Conservation (phyloP, 1,284 basidiomycete species). For the Sphagnurus paluster region DNA sequence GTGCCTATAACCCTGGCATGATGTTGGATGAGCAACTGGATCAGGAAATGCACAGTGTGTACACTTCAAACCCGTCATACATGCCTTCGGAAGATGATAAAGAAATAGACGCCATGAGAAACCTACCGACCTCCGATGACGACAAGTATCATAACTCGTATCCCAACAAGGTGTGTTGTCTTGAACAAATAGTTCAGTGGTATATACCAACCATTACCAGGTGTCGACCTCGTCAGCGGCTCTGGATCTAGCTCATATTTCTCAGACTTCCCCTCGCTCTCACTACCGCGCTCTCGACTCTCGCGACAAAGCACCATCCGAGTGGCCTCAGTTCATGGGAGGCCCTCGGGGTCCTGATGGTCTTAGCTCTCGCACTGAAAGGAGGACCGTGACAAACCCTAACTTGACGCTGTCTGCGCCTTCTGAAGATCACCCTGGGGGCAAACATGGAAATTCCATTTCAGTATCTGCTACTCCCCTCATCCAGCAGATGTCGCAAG, state of each 20-base stretch:
- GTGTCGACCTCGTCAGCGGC: conserved; percentile 91
- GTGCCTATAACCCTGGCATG: conserved; percentile 77
- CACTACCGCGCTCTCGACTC: conserved; percentile 61
- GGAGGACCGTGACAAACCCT: conserved; percentile 74
- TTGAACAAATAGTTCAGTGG: no score
- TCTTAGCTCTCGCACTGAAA: conserved; percentile 52
- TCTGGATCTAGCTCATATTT: conserved; percentile 87
- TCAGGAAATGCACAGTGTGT: conserved; percentile 87
- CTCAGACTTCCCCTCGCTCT: conserved; percentile 74
- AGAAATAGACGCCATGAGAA: conserved; percentile 76
- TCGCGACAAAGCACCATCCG: conserved; percentile 80
- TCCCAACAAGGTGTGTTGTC: conserved; percentile 75
- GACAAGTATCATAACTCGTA: conserved; percentile 75
- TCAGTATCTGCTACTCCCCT: conserved; percentile 66
- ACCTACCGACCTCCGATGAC: conserved; percentile 89
- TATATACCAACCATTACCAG: no score
- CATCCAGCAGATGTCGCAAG: conserved; percentile 61
- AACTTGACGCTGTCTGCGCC: conserved; percentile 58
- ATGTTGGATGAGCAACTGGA: conserved; percentile 89
- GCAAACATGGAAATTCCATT: conserved; percentile 45
- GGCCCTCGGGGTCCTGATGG: conserved; percentile 59
- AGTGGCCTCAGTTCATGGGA: conserved; percentile 90
- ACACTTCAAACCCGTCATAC: neutral
- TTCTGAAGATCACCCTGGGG: conserved; percentile 46
- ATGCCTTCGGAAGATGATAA: neutral